Conservation (phyloP, 768 basidiomycete genomes). For the Mycena alexandri region DNA sequence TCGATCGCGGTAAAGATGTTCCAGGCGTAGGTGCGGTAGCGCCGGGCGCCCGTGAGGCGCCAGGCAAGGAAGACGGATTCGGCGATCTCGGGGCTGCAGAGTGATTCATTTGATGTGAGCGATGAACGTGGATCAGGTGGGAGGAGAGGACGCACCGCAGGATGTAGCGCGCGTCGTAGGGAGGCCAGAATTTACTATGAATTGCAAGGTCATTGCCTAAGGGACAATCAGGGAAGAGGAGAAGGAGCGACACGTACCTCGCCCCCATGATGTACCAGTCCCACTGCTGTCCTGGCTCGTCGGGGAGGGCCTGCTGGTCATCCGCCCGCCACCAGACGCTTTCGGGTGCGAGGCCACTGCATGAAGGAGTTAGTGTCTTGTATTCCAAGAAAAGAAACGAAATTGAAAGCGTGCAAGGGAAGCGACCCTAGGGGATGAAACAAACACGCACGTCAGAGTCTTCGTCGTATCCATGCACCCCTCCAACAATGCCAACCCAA, state of each 20-base stretch:
- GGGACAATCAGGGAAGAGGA: not conserved
- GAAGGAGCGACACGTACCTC: slow-evolving; percentile 50
- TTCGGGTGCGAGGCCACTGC: slow-evolving; percentile 87
- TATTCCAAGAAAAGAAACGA: slow-evolving; percentile 1
- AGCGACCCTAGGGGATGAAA: no score
- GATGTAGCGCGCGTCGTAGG: slow-evolving; percentile 93
- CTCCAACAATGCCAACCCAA: slow-evolving; percentile 28
- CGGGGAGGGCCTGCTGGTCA: slow-evolving; percentile 40
- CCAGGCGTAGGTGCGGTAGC: slow-evolving; percentile 90
- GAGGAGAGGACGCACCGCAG: slow-evolving; percentile 69
- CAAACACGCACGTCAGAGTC: slow-evolving; percentile 77
- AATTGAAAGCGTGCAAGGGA: no score
- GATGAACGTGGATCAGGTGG: no score
- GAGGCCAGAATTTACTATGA: slow-evolving; percentile 50
- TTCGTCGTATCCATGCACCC: slow-evolving; percentile 75
- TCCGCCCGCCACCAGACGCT: slow-evolving; percentile 83
- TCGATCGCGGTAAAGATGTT: slow-evolving; percentile 90
- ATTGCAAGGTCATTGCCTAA: slow-evolving; percentile 41
- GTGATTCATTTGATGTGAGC: no score
- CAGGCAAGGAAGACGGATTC: slow-evolving; percentile 94
- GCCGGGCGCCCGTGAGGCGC: slow-evolving; percentile 84
- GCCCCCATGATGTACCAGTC: slow-evolving; percentile 96
- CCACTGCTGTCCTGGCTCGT: slow-evolving; percentile 50
- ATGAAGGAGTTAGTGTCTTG: not conserved
- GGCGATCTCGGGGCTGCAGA: slow-evolving; percentile 26